phyloP scores from a whole-genome alignment of 345 rosid genomes.

The Rhodomyrtus tomentosa region DNA sequence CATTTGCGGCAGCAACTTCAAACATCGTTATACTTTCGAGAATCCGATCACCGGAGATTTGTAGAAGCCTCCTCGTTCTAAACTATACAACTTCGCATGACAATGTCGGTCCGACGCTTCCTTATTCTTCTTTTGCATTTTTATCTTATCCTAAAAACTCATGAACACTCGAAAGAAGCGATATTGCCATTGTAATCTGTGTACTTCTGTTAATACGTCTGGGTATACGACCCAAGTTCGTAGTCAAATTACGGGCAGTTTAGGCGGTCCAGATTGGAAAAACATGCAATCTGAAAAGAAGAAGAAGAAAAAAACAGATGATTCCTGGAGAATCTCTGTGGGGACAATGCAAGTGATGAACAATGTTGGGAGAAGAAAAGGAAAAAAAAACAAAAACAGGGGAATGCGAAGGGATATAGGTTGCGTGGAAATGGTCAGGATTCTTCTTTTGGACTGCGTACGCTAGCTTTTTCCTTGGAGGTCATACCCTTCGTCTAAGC shows the following conservation, averaged over 20 bases:
- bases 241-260: not conserved
- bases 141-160: not conserved
- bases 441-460: slow-evolving; percentile 48
- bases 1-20: not conserved
- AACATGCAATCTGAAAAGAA: not conserved
- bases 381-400: not conserved
- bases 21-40: not conserved
- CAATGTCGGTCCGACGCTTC: not conserved
- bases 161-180: accelerated
- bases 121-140: not conserved
- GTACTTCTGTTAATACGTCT: not conserved
- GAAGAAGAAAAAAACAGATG: accelerated
- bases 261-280: not conserved
- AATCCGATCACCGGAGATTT: not conserved
- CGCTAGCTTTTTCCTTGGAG: slow-evolving; percentile 24
- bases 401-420: slow-evolving; percentile 11
- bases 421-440: slow-evolving; percentile 23
- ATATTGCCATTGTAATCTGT: not conserved
- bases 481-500: not conserved
- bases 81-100: not conserved
- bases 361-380: not conserved
- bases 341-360: not conserved
- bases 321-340: not conserved
- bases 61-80: not conserved
- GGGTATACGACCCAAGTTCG: not conserved